A percentile compares a stretch with the other conserved stretches of the same genome.
phyloP scores from a whole-genome alignment of 306 rosid genomes.

The Sesbania bispinosa region DNA sequence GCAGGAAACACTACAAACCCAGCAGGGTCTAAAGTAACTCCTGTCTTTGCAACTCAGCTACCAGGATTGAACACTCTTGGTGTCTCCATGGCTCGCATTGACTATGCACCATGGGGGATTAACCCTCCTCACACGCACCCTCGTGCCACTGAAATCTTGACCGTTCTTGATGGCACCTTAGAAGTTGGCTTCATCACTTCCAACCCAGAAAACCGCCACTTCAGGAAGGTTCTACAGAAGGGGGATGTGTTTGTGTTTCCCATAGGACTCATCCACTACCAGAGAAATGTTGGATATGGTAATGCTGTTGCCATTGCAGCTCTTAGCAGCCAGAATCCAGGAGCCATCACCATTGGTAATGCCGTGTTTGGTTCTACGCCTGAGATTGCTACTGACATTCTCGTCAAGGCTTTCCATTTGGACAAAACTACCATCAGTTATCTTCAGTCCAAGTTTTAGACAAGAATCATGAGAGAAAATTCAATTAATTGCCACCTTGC shows the following conservation, averaged over 20 bases:
- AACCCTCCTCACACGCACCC: slow-evolving; percentile 49
- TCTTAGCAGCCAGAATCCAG: slow-evolving; percentile 37
- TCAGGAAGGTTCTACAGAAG: slow-evolving; percentile 21
- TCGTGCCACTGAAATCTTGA: slow-evolving; percentile 35
- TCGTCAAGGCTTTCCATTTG: slow-evolving; percentile 26
- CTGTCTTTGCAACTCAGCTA: slow-evolving; percentile 30
- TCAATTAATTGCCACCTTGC: background rate
- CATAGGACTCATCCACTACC: slow-evolving; percentile 32
- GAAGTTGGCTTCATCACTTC: slow-evolving; percentile 47
- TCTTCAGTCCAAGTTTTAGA: slow-evolving; percentile 35
- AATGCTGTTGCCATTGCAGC: slow-evolving; percentile 40
- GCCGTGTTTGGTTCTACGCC: slow-evolving; percentile 39
- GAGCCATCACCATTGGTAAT: slow-evolving; percentile 33
- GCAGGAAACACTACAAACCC: slow-evolving; percentile 38
- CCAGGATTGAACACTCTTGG: slow-evolving; percentile 35
- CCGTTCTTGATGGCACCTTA: slow-evolving; percentile 27
- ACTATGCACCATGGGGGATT: slow-evolving; percentile 34
- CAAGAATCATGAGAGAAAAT: background rate
- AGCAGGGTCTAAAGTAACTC: slow-evolving; percentile 30
- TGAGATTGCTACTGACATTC: background rate
- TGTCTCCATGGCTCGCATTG: slow-evolving; percentile 34
- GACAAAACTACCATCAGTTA: background rate
- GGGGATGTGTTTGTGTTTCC: slow-evolving; percentile 50
- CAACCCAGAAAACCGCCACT: slow-evolving; percentile 34
- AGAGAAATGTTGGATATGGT: slow-evolving; percentile 31